Evolutionary conservation across 2,329 filamentous ascomycete genomes (phyloP).

Genomic region (Alternaria ventricosa): DNA sequence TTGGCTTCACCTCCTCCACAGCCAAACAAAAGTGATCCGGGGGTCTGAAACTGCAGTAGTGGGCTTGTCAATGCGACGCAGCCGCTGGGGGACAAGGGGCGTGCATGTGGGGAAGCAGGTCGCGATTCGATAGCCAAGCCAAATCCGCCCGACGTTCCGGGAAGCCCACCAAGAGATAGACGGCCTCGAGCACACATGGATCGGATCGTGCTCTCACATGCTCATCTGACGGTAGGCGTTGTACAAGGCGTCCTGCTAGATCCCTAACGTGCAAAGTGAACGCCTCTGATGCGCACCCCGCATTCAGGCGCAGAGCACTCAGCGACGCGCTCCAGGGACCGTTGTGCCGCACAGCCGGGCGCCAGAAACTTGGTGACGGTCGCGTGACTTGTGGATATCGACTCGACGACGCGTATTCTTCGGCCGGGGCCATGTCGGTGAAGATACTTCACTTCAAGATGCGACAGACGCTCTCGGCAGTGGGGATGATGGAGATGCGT

Average conservation of each 20-base stretch:
- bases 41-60: slow-evolving; percentile 20
- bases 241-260: neutral
- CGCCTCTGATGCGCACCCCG: slow-evolving; percentile 4
- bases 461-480: slow-evolving; percentile 12
- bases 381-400: neutral
- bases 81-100: slow-evolving; percentile 21
- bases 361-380: neutral
- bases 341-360: slow-evolving; percentile 10
- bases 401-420: slow-evolving; percentile 3
- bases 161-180: slow-evolving; percentile 5
- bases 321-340: neutral
- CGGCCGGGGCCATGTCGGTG: slow-evolving; percentile 10
- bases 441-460: slow-evolving; percentile 5
- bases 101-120: slow-evolving; percentile 26
- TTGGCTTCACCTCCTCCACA: slow-evolving; percentile 22
- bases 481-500: slow-evolving; percentile 11
- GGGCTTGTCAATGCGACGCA: slow-evolving; percentile 25
- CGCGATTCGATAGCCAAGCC: slow-evolving; percentile 25
- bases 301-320: slow-evolving; percentile 1
- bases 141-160: slow-evolving; percentile 5
- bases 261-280: neutral
- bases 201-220: slow-evolving; percentile 5
- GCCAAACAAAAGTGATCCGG: slow-evolving; percentile 21
- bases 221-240: slow-evolving; percentile 1
- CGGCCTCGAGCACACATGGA: slow-evolving; percentile 1